Percentiles rank a stretch among this genome's conserved stretches.
These are phyloP conservation scores for Aspergillus biplanus DNA, from an alignment of 495 filamentous ascomycete species.

Conservation along the genomic window DNA sequence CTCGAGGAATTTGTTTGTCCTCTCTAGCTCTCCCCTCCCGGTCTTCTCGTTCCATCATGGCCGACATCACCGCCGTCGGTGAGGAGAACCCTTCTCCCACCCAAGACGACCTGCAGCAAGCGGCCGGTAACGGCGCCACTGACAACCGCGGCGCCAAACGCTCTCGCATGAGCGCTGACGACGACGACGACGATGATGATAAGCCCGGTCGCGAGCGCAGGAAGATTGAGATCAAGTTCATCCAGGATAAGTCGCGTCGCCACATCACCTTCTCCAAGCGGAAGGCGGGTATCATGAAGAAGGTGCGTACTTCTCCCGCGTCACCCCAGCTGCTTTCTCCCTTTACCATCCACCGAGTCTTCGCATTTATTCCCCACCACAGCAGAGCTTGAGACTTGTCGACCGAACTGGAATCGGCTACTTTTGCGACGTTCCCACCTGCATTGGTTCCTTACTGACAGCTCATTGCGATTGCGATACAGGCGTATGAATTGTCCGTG, in stretches of 20 bases:
- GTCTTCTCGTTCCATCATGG: constrained; percentile 35
- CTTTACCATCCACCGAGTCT: constrained; percentile 12
- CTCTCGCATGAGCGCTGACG: constrained; percentile 81
- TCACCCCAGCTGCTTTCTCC: constrained; percentile 21
- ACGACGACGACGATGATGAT: constrained; percentile 98
- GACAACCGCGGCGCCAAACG: constrained; percentile 89
- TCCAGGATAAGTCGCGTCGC: constrained; percentile 98
- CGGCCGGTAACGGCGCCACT: constrained; percentile 55
- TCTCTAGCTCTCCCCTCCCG: constrained; percentile 14
- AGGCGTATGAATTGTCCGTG: constrained; percentile 98
- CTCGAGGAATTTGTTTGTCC: constrained; percentile 20
- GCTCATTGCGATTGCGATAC: constrained; percentile 28
- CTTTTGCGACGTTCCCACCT: not conserved
- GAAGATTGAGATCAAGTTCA: constrained; percentile 99
- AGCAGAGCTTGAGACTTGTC: constrained; percentile 1
- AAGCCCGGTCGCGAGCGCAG: constrained; percentile 97
- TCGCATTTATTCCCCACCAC: constrained; percentile 1
- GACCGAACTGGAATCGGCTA: not conserved
- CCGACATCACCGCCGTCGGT: constrained; percentile 50
- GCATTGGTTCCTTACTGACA: constrained; percentile 14
- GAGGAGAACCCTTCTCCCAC: constrained; percentile 53
- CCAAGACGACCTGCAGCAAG: constrained; percentile 56
- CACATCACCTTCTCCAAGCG: constrained; percentile 99
- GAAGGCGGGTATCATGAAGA: constrained; percentile 99
- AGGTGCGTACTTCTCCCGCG: constrained; percentile 66